Evolutionary conservation across 331 rosid genomes (phyloP), one percentile per base, ranked within the genome.

Genomic region (Quercus tomentella): DNA sequence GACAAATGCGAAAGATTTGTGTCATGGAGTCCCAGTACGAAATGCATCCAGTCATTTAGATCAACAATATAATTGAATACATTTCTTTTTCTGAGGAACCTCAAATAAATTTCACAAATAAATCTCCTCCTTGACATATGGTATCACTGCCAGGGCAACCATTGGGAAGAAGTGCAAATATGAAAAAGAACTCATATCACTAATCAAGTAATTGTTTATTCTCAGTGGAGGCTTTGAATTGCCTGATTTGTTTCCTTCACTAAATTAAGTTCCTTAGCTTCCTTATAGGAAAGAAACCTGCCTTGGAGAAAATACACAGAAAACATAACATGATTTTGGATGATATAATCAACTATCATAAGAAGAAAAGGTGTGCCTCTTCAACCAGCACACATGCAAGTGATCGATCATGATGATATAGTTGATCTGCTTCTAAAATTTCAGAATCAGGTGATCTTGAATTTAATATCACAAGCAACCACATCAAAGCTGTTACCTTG

Each of bases 161-260:
- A 7, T 86, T 22, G 87, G 89, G 23, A 73, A 80, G 54, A 77
- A 70, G n/a, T 35, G 43, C 43, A 35, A 35, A 35, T 35, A 35
- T 2, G 43, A 7, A 35, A 35, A 35, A 0, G 43, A 35, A 35
- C 43, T 35, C 43, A 35, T 35, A 35, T 35, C 2, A 35, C 43
- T 35, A 35, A 35, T 35, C 43, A 2, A 35, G 43, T n/a, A n/a
- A n/a, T n/a, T n/a, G n/a, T n/a, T n/a, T n/a, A n/a, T n/a, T n/a
- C n/a, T n/a, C n/a, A n/a, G n/a, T n/a, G n/a, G n/a, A n/a, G n/a
- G n/a, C 43, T 37, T 37, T 37, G 43, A 37, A 37, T 0, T 37
- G 43, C 10, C 10, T 7, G 43, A 37, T 37, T 2, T 37, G 43
- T 37, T 37, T 71, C 76, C 82, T 35, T 82, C 72, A 0, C 69